Evolutionary conservation across 2,329 filamentous ascomycete species (phyloP).

Genomic region (Curvularia verruculosa): DNA sequence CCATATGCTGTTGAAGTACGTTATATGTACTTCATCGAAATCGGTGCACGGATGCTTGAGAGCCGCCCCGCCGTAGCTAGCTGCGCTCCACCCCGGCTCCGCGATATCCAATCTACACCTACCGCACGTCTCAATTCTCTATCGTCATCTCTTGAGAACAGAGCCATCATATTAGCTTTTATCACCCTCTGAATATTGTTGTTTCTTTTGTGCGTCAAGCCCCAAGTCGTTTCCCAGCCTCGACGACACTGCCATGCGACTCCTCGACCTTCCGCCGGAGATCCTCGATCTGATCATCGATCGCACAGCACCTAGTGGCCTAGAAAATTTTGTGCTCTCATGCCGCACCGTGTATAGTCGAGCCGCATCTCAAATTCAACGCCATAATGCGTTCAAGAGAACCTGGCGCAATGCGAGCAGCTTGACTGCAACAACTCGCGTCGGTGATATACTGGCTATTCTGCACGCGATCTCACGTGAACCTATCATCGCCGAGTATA

Average conservation of each 20-base stretch:
- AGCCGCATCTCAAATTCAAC: conserved; percentile 33
- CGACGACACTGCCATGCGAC: conserved; percentile 27
- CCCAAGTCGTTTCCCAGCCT: not conserved
- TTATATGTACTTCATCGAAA: no score
- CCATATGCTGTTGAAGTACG: not conserved
- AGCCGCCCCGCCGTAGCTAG: not conserved
- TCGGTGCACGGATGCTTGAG: not conserved
- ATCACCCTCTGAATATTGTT: not conserved
- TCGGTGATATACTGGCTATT: conserved; percentile 31
- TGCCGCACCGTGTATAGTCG: conserved; percentile 39
- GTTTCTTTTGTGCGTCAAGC: not conserved
- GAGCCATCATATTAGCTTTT: not conserved
- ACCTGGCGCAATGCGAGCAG: conserved; percentile 34
- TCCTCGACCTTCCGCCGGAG: conserved; percentile 43
- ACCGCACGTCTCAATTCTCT: not conserved
- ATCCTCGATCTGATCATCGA: conserved; percentile 43
- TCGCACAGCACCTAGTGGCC: conserved; percentile 31
- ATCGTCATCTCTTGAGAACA: not conserved
- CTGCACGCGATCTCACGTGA: conserved; percentile 36
- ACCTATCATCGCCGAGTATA: conserved; percentile 39
- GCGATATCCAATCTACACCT: not conserved
- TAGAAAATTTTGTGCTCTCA: conserved; percentile 40
- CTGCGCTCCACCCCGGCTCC: not conserved
- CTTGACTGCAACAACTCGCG: conserved; percentile 13
- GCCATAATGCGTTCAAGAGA: conserved; percentile 36